A percentile compares a stretch with the other conserved stretches of the same genome.
Conservation (phyloP, 1,284 basidiomycete genomes). For the Cutaneotrichosporon sp. region DNA sequence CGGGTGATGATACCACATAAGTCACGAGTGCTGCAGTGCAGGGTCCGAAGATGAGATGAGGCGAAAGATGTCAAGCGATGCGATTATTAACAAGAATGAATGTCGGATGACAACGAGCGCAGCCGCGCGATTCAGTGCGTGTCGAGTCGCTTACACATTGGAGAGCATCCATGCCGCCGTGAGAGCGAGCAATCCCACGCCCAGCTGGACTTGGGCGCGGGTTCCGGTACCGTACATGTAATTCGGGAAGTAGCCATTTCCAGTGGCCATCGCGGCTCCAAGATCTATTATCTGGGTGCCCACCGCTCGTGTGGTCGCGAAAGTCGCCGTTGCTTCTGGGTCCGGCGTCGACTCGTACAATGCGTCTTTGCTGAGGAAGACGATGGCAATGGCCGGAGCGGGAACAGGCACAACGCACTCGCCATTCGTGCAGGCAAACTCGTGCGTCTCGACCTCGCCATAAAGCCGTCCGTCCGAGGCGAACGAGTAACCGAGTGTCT, state of each 20-base stretch:
- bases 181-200: neutral
- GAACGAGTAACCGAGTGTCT: conserved; percentile 68
- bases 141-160: neutral
- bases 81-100: neutral
- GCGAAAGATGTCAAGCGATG: neutral
- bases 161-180: neutral
- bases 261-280: neutral
- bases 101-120: neutral
- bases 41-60: neutral
- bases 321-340: conserved; percentile 56
- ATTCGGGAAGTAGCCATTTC: neutral
- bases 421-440: conserved; percentile 60
- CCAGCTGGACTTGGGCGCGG: neutral
- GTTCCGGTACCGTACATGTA: neutral
- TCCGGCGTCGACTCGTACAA: conserved; percentile 53
- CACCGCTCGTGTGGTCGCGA: conserved; percentile 54
- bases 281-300: neutral
- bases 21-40: neutral
- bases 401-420: conserved; percentile 64
- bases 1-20: neutral
- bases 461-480: conserved; percentile 64
- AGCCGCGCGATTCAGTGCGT: neutral
- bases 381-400: conserved; percentile 70
- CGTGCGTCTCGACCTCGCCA: conserved; percentile 59
- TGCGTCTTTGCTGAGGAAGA: conserved; percentile 63